Base-by-base conservation (phyloP, 371 early-diverging fungal genomes). In the Rhizopus delemar region DNA sequence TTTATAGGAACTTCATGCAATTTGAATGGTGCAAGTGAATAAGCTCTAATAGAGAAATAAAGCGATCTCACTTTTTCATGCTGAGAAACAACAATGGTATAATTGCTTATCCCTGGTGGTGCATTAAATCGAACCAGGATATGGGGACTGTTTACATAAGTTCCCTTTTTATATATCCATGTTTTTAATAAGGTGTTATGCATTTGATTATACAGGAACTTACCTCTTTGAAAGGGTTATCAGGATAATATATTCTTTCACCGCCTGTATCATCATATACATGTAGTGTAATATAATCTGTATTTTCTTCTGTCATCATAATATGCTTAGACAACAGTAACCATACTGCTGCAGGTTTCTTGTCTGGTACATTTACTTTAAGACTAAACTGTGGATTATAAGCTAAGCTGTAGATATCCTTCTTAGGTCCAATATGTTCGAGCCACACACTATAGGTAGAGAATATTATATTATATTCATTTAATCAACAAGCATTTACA, bases 101-200 rank as follows among this genome's bases (percentile, higher is more conserved):
- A 92, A 38, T 79, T 64, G 43, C 72, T 77, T 9, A 63, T 68
- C 5, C 89, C 90, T 5, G 80, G 73, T 5, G 87, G 86, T 7
- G 86, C 87, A 57, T 80, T 83, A 60, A 92, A 88, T 11, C 88
- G 79, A 22, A 86, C 81, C 62, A 93, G 74, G 46, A 91, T 87
- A 70, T 93, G 93, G 4, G 90, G 93, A 51, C 87, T 89, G 63
- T 94, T 94, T 46, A 92, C 87, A 69, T 92, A 93, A 15, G 86
- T 87, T 12, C 93, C 93, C 64, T 86, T 41, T 28, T 41, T 28
- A 2, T 46, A 7, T 28, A 22, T 22, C 22, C 22, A 22, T 22
- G 22, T 28, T 13, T 12, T 36, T 52, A 51, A 34, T 33, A n/a
- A 15, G n/a, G 12, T 3, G 15, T 46, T 46, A 46, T 13, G 2